These are phyloP conservation scores for Aristolochia contorta DNA, from an alignment of 164 flowering plant species.

Conservation along the genomic window DNA sequence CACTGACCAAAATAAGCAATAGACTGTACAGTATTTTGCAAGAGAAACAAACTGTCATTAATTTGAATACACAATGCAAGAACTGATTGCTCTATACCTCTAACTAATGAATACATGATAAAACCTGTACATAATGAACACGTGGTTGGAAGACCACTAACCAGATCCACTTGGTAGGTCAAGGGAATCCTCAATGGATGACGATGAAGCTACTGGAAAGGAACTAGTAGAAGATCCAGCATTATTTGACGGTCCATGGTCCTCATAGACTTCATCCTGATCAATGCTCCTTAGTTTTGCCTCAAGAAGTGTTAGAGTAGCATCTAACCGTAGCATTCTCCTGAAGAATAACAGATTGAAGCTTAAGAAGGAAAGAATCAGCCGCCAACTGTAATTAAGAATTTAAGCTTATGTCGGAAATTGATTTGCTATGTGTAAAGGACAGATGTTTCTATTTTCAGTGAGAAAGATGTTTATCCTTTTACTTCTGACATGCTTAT, in stretches of 20 bases:
- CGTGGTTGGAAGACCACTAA: not conserved
- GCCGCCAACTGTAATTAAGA: too few relatives aligned
- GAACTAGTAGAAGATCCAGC: not conserved
- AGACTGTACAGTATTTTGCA: too few relatives aligned
- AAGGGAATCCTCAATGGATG: not conserved
- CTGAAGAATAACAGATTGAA: not conserved
- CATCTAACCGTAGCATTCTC: slow-evolving; percentile 16
- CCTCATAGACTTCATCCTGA: slow-evolving; percentile 7
- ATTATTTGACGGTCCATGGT: not conserved
- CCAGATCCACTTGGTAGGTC: not conserved
- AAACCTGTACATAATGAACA: not conserved
- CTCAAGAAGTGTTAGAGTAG: slow-evolving; percentile 16
- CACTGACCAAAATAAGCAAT: too few relatives aligned
- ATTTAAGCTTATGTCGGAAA: not conserved
- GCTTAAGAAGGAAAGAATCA: too few relatives aligned
- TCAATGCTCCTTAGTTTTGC: slow-evolving; percentile 12
- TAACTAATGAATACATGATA: too few relatives aligned
- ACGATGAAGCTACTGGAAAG: not conserved
- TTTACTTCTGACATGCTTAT: too few relatives aligned
- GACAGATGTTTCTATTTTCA: too few relatives aligned
- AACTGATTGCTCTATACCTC: too few relatives aligned
- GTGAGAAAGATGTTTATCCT: too few relatives aligned
- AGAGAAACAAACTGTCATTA: too few relatives aligned
- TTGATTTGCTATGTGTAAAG: too few relatives aligned
- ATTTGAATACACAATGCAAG: too few relatives aligned